Base-by-base conservation (phyloP, 352 stramenopile genomes). In the Phytophthora capsici region DNA sequence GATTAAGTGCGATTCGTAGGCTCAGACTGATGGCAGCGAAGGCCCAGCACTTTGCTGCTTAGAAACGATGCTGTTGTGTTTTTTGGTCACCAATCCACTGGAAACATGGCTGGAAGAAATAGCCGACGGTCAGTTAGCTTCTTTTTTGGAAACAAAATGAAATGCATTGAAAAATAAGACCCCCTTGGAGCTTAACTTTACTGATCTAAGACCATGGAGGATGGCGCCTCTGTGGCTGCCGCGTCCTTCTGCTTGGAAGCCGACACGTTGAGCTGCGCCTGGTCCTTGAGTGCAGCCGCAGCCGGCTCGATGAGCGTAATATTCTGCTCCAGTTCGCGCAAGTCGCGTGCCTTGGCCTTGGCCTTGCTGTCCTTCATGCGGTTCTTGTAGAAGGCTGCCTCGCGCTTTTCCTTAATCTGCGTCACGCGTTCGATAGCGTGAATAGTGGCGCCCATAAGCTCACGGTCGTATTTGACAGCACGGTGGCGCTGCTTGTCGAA, bases 401-500 rank as follows among this genome's bases (percentile, higher is more conserved):
- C 97, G 63, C 98, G 82, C 65, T 96, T 94, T 69, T 97, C 87
- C 87, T 99, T 97, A 77, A 99, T 99, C 71, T 98, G 86, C 60
- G 98, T 82, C 53, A 99, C 96, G 50, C 96, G 91, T 77, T 99
- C 95, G 80, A 99, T 99, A 46, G 97, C 98, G 77, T 98, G 85
- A 43, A 99, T 95, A 32, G 98, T 99, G 69, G 98, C 97, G 55
- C 94, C 94, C 93, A 99, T 99, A 20, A 99, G 87, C 73, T 99
- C 92, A 57, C 98, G 90, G 84, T 99, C 97, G 82, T 99, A 99
- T 78, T 99, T 99, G 61, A 99, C 94, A 17, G 97, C 98, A 54
- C 97, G 89, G 81, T 99, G 99, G 48, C 98, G 87, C 77, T 98
- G 79, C 86, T 99, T 99, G 77, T 99, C 98, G 66, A 99, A 99